Percentiles rank a stretch among this genome's conserved stretches.
Evolutionary conservation across 192 early-diverging fungal genomes (phyloP).

Genomic region (Funneliformis geosporum): DNA sequence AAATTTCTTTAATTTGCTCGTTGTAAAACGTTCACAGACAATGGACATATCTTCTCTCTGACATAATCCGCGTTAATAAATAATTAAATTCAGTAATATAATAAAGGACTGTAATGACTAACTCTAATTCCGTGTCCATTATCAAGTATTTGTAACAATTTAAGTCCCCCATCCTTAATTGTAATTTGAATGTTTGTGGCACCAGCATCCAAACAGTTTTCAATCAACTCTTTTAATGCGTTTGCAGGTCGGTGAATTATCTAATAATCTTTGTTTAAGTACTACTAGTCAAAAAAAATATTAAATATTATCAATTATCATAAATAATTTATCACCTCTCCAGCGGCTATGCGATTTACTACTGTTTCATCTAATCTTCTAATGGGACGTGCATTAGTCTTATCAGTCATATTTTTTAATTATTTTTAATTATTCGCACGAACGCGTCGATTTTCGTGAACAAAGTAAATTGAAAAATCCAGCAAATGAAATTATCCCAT

Average conservation of each 20-base stretch:
- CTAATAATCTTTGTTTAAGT: conserved; percentile 40
- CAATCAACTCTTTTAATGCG: conserved; percentile 94
- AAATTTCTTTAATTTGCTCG: conserved; percentile 84
- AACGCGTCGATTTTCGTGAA: neutral
- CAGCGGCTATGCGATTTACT: conserved; percentile 95
- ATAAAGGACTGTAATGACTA: conserved; percentile 31
- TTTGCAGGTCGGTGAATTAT: conserved; percentile 96
- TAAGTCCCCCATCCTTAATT: conserved; percentile 90
- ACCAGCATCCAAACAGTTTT: conserved; percentile 94
- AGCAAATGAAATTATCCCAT: neutral
- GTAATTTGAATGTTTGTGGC: conserved; percentile 81
- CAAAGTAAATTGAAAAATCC: neutral
- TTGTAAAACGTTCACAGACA: conserved; percentile 95
- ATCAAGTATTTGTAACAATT: conserved; percentile 92
- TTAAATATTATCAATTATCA: neutral
- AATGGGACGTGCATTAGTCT: conserved; percentile 54
- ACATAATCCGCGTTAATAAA: neutral
- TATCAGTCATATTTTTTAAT: neutral
- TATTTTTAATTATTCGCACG: too few species aligned
- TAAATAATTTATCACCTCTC: conserved; percentile 74
- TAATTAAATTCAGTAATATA: neutral
- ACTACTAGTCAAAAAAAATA: neutral
- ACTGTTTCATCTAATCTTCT: conserved; percentile 81
- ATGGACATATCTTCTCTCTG: conserved; percentile 82
- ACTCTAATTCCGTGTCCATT: conserved; percentile 90